A percentile compares a stretch with the other conserved stretches of the same genome.
Conservation (phyloP, 2,329 filamentous ascomycete species). For the Colletotrichum horii region DNA sequence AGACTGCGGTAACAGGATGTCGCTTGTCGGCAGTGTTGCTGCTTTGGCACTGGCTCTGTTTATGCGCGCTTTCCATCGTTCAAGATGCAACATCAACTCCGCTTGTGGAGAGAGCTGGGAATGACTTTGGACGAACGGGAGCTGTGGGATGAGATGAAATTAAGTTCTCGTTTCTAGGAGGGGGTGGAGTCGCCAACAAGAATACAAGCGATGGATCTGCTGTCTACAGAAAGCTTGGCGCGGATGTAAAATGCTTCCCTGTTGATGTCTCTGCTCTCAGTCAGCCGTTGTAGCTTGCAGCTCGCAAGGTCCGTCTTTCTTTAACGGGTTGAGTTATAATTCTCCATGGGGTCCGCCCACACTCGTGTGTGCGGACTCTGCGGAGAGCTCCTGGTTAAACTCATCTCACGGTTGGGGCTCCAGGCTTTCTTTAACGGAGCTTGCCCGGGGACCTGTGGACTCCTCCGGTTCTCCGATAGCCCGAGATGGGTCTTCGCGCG, state of each 20-base stretch:
- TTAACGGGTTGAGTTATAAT: not conserved
- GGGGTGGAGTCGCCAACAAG: not conserved
- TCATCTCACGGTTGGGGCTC: not conserved
- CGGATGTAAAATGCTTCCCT: slow-evolving; percentile 11
- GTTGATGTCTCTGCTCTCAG: not conserved
- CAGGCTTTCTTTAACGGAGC: not conserved
- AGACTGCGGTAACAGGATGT: not conserved
- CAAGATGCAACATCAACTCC: not conserved
- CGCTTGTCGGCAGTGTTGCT: slow-evolving; percentile 1
- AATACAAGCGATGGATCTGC: slow-evolving; percentile 1
- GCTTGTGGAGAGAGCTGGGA: not conserved
- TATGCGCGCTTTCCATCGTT: not conserved
- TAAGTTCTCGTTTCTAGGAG: not conserved
- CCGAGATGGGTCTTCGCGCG: not conserved
- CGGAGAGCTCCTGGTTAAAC: not conserved
- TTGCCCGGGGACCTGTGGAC: not conserved
- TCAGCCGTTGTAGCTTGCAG: no score
- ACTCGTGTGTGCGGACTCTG: not conserved
- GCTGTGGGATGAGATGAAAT: not conserved
- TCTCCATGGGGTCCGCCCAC: not conserved
- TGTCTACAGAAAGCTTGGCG: not conserved
- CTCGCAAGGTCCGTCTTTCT: not conserved
- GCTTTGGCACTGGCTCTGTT: slow-evolving; percentile 3
- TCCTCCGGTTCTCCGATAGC: not conserved
- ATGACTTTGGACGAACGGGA: not conserved